Evolutionary conservation across 2,329 filamentous ascomycete genomes (phyloP), one percentile per base, ranked within the genome.

Genomic region (Aspergillus neoniger): DNA sequence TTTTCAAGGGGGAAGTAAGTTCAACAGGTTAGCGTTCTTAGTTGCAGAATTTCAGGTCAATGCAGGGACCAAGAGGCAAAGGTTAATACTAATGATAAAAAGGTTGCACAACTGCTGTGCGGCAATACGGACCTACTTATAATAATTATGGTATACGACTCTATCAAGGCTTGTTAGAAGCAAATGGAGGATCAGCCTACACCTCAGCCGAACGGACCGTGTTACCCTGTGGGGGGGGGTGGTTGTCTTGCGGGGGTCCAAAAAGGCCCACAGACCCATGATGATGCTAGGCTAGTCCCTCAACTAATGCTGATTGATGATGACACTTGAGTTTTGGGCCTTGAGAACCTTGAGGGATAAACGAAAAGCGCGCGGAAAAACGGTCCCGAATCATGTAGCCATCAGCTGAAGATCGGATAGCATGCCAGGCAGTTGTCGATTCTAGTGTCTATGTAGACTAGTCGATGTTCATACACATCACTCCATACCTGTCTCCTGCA

Each of bases 191-290:
- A 55, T 55, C 39, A 55, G 53, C 53, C 36, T 55, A 41, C 36
- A 41, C 25, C 32, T 61, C 48, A 58, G 54, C 58, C 58, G 44
- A 41, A 49, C 30, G 54, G 54, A 50, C 47, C 48, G 44, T 59
- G 51, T 55, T 55, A 54, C 39, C 30, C 56, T 57, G 59, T 57
- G 59, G 28, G 59, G 59, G 36, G 30, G 36, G 30, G 30, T 32
- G 38, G 12, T 15, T 44, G 52, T 39, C 25, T 36, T 61, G 59
- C 59, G 62, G 62, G 59, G 53, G 53, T 43, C 32, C 53, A 55
- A n/a, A n/a, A 39, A 44, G 53, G 53, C 39, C 53, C 53, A 55
- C 53, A 14, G 39, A 28, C 47, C 47, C 47, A 50, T 28, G 28
- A 30, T 50, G 25, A 14, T 36, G 32, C 32, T 5, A 36, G 32